Base-by-base conservation (phyloP, 2,329 filamentous ascomycete genomes). In the Orbilia javanica region DNA sequence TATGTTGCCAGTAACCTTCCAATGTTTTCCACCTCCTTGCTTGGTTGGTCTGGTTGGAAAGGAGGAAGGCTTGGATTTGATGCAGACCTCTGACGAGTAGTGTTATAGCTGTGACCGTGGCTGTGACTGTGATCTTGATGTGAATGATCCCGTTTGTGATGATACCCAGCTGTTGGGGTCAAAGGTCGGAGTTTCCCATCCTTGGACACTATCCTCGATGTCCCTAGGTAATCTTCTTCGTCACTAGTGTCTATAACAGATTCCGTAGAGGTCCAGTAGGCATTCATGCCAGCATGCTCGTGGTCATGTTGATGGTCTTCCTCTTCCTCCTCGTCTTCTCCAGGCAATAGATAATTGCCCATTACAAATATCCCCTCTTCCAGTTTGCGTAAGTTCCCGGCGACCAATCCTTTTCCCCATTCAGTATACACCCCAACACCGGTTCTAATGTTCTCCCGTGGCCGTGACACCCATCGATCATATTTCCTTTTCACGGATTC, bases 191-290 rank as follows among this genome's bases (percentile, higher is more conserved):
- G 31, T 42, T 50, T 70, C 13, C 63, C 74, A 22, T 55, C 53
- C 22, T 68, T 68, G 3, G 34, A 39, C 22, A 53, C 42, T 44
- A 50, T 55, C 44, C 55, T 63, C 25, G 52, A 65, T 7, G 69
- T 50, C 4, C 72, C 63, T 8, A 67, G 63, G n/a, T 79, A 69
- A 52, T 65, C 68, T 25, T 78, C 74, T 25, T 73, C 75, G 39
- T 79, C 75, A 25, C 75, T 79, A 6, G 63, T 67, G 20, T 73
- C 75, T 22, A 72, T 73, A 20, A 79, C 66, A 25, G 75, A 72
- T 36, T 73, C 68, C 31, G 75, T 79, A 6, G 75, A 72, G 0
- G 75, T 79, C 67, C 68, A 79, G 29, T 73, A 79, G 10, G 75
- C 65, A 15, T 79, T 72, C 75, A 72, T 73, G 20, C 27, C 63